phyloP scores from a whole-genome alignment of 2,329 filamentous ascomycete species.

The Akanthomyces dipterigenus region DNA sequence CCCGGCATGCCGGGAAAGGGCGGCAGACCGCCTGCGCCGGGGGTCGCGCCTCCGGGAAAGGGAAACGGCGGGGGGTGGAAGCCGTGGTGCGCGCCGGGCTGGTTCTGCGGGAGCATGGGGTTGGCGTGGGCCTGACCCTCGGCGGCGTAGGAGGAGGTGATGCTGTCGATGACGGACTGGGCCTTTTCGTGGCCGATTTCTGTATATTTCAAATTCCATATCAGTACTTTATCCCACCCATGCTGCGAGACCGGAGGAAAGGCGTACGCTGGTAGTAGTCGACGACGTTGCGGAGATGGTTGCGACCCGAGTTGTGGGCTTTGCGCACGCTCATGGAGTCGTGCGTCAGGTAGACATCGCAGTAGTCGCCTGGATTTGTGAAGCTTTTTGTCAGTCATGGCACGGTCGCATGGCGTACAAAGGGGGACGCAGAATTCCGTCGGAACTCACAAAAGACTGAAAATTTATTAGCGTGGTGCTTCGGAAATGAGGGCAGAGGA shows the following conservation, averaged over 20 bases:
- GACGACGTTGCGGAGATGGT: slow-evolving; percentile 94
- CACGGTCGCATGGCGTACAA: not conserved
- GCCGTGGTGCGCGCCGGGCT: slow-evolving; percentile 37
- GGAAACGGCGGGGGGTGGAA: slow-evolving; percentile 47
- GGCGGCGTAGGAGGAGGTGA: slow-evolving; percentile 90
- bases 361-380: slow-evolving; percentile 68
- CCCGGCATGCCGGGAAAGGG: slow-evolving; percentile 50
- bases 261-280: slow-evolving; percentile 90
- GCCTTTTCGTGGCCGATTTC: slow-evolving; percentile 98
- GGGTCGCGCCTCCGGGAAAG: slow-evolving; percentile 49
- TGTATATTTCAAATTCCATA: slow-evolving; percentile 26
- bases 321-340: slow-evolving; percentile 99
- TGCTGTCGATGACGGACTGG: slow-evolving; percentile 96
- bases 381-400: slow-evolving; percentile 1
- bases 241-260: not conserved
- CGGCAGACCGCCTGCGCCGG: slow-evolving; percentile 35
- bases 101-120: slow-evolving; percentile 70
- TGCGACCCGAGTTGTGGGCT: slow-evolving; percentile 93
- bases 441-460: slow-evolving; percentile 24
- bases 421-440: not conserved
- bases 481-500: not conserved
- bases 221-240: not conserved
- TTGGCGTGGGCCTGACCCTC: slow-evolving; percentile 85
- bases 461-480: slow-evolving; percentile 28
- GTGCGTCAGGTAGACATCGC: slow-evolving; percentile 99